Percentiles rank a stretch among this genome's conserved stretches.
Conservation (phyloP, 1,284 basidiomycete species). For the Pterulicium gracile region DNA sequence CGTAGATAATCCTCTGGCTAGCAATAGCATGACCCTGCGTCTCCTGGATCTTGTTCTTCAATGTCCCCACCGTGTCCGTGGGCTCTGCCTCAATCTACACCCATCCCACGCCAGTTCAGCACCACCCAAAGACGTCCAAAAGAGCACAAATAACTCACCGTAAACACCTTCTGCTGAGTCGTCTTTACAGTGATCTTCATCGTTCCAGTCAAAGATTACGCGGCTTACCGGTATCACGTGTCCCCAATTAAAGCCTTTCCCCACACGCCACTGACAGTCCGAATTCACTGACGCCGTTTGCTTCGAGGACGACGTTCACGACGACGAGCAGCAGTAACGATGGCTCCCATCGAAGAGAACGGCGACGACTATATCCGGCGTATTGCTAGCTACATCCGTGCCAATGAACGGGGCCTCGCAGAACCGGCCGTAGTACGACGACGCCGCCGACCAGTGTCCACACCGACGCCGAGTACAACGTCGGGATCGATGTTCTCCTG, state of each 20-base stretch:
- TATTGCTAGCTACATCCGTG: slow-evolving; percentile 55
- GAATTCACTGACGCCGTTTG: no score
- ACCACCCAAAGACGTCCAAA: slow-evolving; percentile 4
- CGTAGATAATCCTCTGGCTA: slow-evolving; percentile 91
- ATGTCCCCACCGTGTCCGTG: slow-evolving; percentile 61
- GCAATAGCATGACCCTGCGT: slow-evolving; percentile 67
- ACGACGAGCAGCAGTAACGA: no score
- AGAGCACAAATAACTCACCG: slow-evolving; percentile 28
- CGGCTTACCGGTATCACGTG: not conserved
- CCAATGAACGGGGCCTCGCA: slow-evolving; percentile 61
- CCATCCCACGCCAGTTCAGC: no score
- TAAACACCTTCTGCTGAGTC: slow-evolving; percentile 81
- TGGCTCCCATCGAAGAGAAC: slow-evolving; percentile 46
- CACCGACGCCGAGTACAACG: slow-evolving; percentile 23
- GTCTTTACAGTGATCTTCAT: slow-evolving; percentile 96
- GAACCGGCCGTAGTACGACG: slow-evolving; percentile 42
- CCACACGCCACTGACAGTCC: no score
- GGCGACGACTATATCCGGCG: slow-evolving; percentile 69
- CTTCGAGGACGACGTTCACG: no score
- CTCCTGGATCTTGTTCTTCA: slow-evolving; percentile 83
- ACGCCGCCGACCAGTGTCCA: slow-evolving; percentile 25
- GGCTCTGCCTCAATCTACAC: slow-evolving; percentile 78
- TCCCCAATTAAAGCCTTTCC: no score
- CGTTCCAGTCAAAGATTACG: slow-evolving; percentile 21
- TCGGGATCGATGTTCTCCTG: slow-evolving; percentile 43